Evolutionary conservation across 139 green algal genomes (phyloP).

Genomic region (Chlorella vulgaris): DNA sequence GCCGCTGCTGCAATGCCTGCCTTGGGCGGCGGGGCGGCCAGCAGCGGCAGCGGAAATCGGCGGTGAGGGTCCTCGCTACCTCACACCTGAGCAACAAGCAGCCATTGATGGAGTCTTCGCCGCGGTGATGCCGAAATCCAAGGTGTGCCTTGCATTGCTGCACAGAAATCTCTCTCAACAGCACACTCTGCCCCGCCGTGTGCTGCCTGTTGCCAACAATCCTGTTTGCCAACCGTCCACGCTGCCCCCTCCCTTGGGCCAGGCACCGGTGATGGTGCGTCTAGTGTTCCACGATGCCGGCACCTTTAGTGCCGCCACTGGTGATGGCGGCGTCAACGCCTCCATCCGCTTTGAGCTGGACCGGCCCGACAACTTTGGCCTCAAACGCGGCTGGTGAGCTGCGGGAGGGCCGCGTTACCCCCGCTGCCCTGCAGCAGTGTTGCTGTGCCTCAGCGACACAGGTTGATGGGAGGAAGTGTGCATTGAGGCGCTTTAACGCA

Average conservation of each 20-base stretch:
- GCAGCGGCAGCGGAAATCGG: not conserved
- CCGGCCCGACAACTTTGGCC: constrained; percentile 83
- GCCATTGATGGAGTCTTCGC: constrained; percentile 30
- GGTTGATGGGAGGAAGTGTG: too few relatives aligned
- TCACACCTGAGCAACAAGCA: constrained; percentile 30
- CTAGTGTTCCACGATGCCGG: constrained; percentile 90
- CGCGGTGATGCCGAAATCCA: not conserved
- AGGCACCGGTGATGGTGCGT: constrained; percentile 79
- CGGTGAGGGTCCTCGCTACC: not conserved
- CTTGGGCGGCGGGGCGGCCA: not conserved
- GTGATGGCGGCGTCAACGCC: constrained; percentile 83
- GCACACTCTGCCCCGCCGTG: too few relatives aligned
- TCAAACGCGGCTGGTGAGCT: constrained; percentile 81
- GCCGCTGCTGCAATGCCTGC: not conserved
- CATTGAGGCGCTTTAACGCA: too few relatives aligned
- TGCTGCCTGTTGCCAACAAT: not conserved
- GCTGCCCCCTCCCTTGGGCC: not conserved
- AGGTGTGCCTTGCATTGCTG: too few relatives aligned
- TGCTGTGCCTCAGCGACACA: not conserved
- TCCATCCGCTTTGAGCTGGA: constrained; percentile 86
- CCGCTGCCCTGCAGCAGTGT: too few relatives aligned
- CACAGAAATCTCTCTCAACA: too few relatives aligned
- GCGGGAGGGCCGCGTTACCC: too few relatives aligned
- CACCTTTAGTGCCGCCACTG: constrained; percentile 55
- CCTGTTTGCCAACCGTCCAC: not conserved